Conservation (phyloP, 2,329 filamentous ascomycete genomes). For the Allantophomopsis cytisporea region DNA sequence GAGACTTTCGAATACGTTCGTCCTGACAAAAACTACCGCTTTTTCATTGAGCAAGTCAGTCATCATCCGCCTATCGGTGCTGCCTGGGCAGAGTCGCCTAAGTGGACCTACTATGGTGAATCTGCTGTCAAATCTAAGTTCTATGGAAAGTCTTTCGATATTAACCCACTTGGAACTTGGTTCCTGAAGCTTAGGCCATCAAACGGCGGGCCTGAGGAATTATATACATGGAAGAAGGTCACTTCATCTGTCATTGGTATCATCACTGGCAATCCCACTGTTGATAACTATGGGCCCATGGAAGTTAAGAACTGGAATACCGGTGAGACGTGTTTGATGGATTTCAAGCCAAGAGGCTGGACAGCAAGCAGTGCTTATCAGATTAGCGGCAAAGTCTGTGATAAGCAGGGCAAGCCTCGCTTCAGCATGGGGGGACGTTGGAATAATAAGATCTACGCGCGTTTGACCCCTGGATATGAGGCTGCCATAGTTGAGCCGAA, state of each 20-base stretch:
- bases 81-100: slow-evolving; percentile 80
- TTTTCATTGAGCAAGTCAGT: slow-evolving; percentile 97
- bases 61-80: slow-evolving; percentile 94
- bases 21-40: slow-evolving; percentile 94
- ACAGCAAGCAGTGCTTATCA: slow-evolving; percentile 87
- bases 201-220: slow-evolving; percentile 58
- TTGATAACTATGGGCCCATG: slow-evolving; percentile 98
- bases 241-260: slow-evolving; percentile 97
- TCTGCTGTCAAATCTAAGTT: slow-evolving; percentile 94
- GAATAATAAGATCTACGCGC: slow-evolving; percentile 95
- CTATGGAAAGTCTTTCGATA: slow-evolving; percentile 93
- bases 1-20: slow-evolving; percentile 95
- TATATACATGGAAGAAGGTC: slow-evolving; percentile 99
- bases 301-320: slow-evolving; percentile 97
- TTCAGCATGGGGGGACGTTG: slow-evolving; percentile 89
- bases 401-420: slow-evolving; percentile 63
- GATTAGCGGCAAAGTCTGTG: slow-evolving; percentile 74
- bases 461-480: slow-evolving; percentile 83
- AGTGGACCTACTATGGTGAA: slow-evolving; percentile 97
- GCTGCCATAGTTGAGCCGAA: slow-evolving; percentile 48
- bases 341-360: slow-evolving; percentile 95
- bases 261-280: slow-evolving; percentile 87
- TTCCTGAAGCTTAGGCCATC: slow-evolving; percentile 75
- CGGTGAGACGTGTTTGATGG: slow-evolving; percentile 74
- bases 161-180: slow-evolving; percentile 94